Evolutionary conservation across 495 filamentous ascomycete genomes (phyloP).

Genomic region (Penicillium silybi): DNA sequence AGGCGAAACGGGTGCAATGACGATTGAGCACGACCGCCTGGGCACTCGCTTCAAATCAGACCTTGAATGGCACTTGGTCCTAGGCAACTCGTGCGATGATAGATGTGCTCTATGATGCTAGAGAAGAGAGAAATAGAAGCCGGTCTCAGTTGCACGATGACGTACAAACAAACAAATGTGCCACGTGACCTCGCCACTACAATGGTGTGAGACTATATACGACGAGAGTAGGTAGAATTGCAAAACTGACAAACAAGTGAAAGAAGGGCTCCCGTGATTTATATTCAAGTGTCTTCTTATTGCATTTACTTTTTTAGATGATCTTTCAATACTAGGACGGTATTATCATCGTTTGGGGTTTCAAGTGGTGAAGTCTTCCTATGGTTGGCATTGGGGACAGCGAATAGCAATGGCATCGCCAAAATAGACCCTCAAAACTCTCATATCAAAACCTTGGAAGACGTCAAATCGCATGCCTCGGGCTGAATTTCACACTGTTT

Average conservation of each 20-base stretch:
- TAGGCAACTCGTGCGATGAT: neutral
- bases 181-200: slow-evolving; percentile 11
- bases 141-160: slow-evolving; percentile 8
- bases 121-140: neutral
- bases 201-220: neutral
- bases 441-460: neutral
- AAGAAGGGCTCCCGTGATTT: neutral
- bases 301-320: neutral
- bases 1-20: slow-evolving; percentile 19
- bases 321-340: neutral
- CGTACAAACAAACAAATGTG: slow-evolving; percentile 16
- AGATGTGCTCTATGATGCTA: neutral
- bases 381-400: neutral
- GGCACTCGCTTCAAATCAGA: neutral
- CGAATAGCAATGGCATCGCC: neutral
- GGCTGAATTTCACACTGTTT: neutral
- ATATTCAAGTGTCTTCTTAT: neutral
- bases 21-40: neutral
- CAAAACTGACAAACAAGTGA: too few relatives aligned
- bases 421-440: neutral
- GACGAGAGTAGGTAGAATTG: too few relatives aligned
- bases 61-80: neutral
- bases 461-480: neutral
- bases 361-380: neutral
- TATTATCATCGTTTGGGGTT: neutral